Base-by-base conservation (phyloP, 2,329 filamentous ascomycete species). In the Pseudogymnoascus sp. region DNA sequence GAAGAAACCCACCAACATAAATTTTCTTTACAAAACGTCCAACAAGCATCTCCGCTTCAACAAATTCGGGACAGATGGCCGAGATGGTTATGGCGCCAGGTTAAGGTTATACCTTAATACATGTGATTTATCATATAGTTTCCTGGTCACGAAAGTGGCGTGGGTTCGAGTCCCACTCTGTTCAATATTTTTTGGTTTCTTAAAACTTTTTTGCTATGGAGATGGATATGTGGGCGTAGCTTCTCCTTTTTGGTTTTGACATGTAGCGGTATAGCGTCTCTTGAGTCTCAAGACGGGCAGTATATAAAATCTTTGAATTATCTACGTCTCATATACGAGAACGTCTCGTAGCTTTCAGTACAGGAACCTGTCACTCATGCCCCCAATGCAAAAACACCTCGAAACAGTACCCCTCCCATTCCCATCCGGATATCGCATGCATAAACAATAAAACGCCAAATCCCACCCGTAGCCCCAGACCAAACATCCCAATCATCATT, bases 141-240 rank as follows among this genome's bases (percentile, higher is more conserved):
- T 72, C 70, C 70, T 71, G 69, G 69, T 71, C 67, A 66, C 67
- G 70, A 69, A 71, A 71, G 67, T 66, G 67, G 71, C 71, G 70
- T 71, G 71, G 70, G 71, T 72, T 72, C 71, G 69, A 71, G 69
- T 72, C 70, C 69, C 69, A 71, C 68, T 69, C 68, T 69, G 68
- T 68, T 71, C 68, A 70, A 30, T 30, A 34, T 33, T 33, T 48
- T 30, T 34, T 56, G 12, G 19, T 26, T 56, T 30, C 23, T 18
- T 33, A 10, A 15, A 15, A 30, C 3, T 12, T 56, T 33, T 21
- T 56, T 23, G 4, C 19, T 3, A 1, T 21, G 3, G 12, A 33
- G 30, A 5, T 3, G 3, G 12, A 9, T 3, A 18, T 7, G 52
- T 19, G 4, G 28, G 3, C 19, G 26, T 15, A 10, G 9, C 13